phyloP scores from a whole-genome alignment of 2,329 filamentous ascomycete species.

The Balansia obtecta region DNA sequence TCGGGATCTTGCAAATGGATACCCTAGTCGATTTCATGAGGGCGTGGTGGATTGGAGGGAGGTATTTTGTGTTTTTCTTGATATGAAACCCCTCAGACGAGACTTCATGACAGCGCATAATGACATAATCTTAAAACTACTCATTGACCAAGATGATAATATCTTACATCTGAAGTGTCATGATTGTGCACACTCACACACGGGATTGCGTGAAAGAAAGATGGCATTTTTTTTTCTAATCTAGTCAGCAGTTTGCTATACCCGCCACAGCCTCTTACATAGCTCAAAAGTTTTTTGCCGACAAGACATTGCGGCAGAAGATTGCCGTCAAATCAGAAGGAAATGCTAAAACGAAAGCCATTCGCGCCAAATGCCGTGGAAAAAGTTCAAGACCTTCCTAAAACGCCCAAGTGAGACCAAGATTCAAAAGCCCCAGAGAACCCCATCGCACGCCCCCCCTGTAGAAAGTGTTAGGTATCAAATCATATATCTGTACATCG shows the following conservation, averaged over 20 bases:
- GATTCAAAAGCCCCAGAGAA: slow-evolving; percentile 1
- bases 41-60: neutral
- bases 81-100: no score
- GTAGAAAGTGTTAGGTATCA: slow-evolving; percentile 19
- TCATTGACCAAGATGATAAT: no score
- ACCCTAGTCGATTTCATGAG: slow-evolving; percentile 10
- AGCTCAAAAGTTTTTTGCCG: neutral
- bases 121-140: no score
- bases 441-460: neutral
- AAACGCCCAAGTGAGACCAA: slow-evolving; percentile 21
- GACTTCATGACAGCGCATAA: no score
- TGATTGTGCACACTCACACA: no score
- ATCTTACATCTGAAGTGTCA: no score
- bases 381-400: slow-evolving; percentile 13
- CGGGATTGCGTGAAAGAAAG: neutral
- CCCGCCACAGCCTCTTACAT: neutral
- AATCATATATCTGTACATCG: slow-evolving; percentile 12
- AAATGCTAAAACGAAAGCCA: slow-evolving; percentile 11
- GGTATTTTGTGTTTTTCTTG: neutral
- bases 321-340: neutral
- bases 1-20: slow-evolving; percentile 8
- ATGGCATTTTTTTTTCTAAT: neutral
- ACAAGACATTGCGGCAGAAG: neutral
- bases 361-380: slow-evolving; percentile 20
- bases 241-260: neutral